Conservation (phyloP, 2,329 filamentous ascomycete species). For the Sarocladium oryzae region DNA sequence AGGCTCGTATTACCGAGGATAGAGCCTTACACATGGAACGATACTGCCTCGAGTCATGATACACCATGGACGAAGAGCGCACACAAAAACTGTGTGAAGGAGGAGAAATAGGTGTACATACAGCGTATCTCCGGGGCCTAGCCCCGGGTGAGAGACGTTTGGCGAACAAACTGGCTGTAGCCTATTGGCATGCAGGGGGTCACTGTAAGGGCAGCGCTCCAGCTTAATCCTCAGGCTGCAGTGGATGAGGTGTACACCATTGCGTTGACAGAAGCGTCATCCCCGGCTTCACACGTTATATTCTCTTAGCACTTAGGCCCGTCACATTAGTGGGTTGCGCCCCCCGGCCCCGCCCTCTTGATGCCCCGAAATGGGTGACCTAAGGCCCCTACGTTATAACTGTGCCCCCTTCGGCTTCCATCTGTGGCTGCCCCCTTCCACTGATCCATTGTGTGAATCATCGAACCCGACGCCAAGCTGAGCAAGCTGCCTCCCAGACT, state of each 20-base stretch:
- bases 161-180: neutral
- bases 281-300: constrained; percentile 7
- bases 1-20: neutral
- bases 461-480: no score
- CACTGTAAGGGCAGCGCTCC: neutral
- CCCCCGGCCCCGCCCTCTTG: constrained; percentile 9
- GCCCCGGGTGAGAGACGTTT: neutral
- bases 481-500: constrained; percentile 1
- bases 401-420: neutral
- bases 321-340: neutral
- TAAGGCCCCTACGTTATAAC: constrained; percentile 7
- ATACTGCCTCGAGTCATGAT: constrained; percentile 6
- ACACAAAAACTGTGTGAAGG: neutral
- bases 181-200: neutral
- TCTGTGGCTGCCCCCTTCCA: constrained; percentile 7
- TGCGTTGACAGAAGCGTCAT: neutral
- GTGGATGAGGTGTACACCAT: neutral
- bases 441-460: constrained; percentile 6
- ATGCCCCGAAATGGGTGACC: constrained; percentile 8
- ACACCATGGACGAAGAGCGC: neutral
- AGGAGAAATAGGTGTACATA: neutral
- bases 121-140: neutral
- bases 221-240: constrained; percentile 7
- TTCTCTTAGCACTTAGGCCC: neutral
- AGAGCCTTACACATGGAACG: neutral